Evolutionary conservation across 352 stramenopile genomes (phyloP), one percentile per base, ranked within the genome.

Genomic region (Pythium volutum): DNA sequence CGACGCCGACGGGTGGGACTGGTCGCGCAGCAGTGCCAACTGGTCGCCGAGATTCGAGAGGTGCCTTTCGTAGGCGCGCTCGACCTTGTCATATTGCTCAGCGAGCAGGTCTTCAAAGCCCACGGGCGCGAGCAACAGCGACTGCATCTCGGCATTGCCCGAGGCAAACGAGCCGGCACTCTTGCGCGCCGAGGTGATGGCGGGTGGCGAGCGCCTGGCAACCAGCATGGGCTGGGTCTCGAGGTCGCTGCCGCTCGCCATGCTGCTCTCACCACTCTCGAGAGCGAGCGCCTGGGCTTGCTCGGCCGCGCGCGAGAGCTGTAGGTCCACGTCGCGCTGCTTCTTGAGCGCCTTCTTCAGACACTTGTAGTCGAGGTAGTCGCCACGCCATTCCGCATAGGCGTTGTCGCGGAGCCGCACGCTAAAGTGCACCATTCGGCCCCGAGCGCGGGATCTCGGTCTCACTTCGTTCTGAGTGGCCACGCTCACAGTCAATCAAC

Each of bases 1-100:
- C 1, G 87, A 81, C 15, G 82, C 70, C 55, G 87, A 67, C 8
- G 73, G 38, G 53, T 90, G 73, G 54, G 85, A 67, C 67, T 93
- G 66, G 61, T 78, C 75, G 29, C 88, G 70, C 76, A 98, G 69
- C 22, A 94, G 66, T 12, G 89, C 68, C 12, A 99, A 79, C 60
- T 97, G 81, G 52, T 93, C 75, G 7, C 73, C 69, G 22, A 98
- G 70, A 55, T 98, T 84, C 33, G 78, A 60, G 45, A 88, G 27
- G 61, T 98, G 93, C n/a, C 78, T 64, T 51, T 64, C 51, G 65
- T 98, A 98, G 58, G 98, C 97, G 20, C 74, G 59, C 60, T 98
- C 84, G n/a, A 98, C 91, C 57, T 98, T 98, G 47, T 73, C 69
- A 66, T 85, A 91, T 71, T 97, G 84, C 43, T 72, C 43, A 7